Base-by-base conservation (phyloP, 768 basidiomycete species). In the Leccinum uliginosum region DNA sequence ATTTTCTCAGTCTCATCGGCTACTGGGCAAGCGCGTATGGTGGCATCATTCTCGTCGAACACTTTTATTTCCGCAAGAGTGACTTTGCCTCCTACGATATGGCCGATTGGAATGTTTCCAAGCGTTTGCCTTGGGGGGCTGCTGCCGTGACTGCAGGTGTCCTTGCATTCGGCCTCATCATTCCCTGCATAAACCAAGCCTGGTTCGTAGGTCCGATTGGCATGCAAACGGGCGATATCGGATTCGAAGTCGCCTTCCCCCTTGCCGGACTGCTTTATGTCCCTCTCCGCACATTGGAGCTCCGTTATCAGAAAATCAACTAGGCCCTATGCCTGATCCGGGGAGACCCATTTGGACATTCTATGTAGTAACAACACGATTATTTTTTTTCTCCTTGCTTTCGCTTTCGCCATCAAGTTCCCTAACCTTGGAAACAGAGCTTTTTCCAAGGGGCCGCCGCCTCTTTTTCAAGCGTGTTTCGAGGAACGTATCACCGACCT, bases 151-250 rank as follows among this genome's bases (percentile, higher is more conserved):
- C 75, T 0, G 78, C 89, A 0, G 76, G 77, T 50, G 54, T 75
- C 0, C 73, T 80, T 12, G 75, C 83, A 3, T 83, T 83, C 53
- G 81, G 72, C 7, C 74, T 89, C 21, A 71, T 85, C 23, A 73
- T 90, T 6, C 83, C 86, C 6, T 82, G 76, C 50, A 91, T 91
- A 83, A 73, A 80, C 56, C 87, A 92, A 63, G 80, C 75, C 14
- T 90, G 84, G 82, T 91, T 82, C 65, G 70, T 73, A 3, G 89
- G 89, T 1, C 88, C 87, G 0, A 83, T 91, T 19, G 88, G 87
- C 3, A 62, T 66, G 34, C 72, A 64, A 8, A 76, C 84, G 11
- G 89, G 89, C 3, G 89, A 91, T 68, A 83, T 91, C 52, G 89
- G 86, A 3, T 80, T 91, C 38, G 76, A 87, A 57, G 69, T 84